These are phyloP conservation scores for Penicillium mononematosum DNA, from an alignment of 495 filamentous ascomycete genomes.

Conservation along the genomic window DNA sequence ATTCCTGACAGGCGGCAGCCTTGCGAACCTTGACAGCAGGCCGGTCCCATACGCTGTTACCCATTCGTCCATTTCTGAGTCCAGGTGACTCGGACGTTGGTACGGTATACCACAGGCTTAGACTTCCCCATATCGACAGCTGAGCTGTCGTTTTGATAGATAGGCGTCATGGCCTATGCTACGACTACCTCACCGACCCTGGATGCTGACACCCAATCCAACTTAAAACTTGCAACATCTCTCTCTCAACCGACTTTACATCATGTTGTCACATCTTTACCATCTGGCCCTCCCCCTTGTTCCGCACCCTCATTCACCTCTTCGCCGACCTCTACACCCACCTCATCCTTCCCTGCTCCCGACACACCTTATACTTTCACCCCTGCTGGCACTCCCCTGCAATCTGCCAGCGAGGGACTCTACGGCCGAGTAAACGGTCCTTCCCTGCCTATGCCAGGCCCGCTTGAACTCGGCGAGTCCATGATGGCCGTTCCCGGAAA, in stretches of 20 bases:
- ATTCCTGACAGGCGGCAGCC: conserved; percentile 26
- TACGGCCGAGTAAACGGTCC: conserved; percentile 44
- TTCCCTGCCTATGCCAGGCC: conserved; percentile 38
- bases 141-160: conserved; percentile 35
- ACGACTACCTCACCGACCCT: conserved; percentile 42
- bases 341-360: conserved; percentile 31
- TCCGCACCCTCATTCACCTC: conserved; percentile 34
- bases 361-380: conserved; percentile 43
- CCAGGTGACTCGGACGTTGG: conserved; percentile 48
- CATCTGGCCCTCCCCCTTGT: conserved; percentile 27
- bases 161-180: conserved; percentile 46
- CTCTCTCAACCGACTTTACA: conserved; percentile 39
- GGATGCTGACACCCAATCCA: conserved; percentile 42
- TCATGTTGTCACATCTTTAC: conserved; percentile 38
- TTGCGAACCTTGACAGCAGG: conserved; percentile 33
- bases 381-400: conserved; percentile 50
- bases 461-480: conserved; percentile 57
- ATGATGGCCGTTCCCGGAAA: conserved; percentile 44
- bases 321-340: conserved; percentile 34
- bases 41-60: conserved; percentile 35
- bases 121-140: conserved; percentile 36
- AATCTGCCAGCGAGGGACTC: conserved; percentile 50
- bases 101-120: conserved; percentile 37
- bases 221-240: conserved; percentile 44
- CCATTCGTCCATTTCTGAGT: conserved; percentile 42